phyloP scores from a whole-genome alignment of 495 filamentous ascomycete species.

The Penicillium odoratum region DNA sequence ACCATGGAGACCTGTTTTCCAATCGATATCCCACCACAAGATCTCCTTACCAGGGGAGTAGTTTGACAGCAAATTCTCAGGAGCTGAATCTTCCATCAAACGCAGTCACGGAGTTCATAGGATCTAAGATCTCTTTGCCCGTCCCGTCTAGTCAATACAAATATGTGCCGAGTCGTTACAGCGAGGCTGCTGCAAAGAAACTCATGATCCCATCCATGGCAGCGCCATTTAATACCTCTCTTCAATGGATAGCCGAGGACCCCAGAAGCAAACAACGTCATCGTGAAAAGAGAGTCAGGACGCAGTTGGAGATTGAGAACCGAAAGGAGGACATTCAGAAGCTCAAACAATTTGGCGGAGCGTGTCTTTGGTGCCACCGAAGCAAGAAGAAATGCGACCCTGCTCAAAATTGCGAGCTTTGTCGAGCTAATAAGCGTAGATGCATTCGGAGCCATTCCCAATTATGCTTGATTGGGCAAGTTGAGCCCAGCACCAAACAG shows the following conservation, averaged over 20 bases:
- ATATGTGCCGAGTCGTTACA: not conserved
- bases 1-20: not conserved
- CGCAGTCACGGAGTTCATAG: not conserved
- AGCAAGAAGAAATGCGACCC: constrained; percentile 31
- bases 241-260: not conserved
- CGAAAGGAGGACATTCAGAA: constrained; percentile 15
- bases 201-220: not conserved
- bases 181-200: not conserved
- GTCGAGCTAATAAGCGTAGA: constrained; percentile 7
- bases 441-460: constrained; percentile 23
- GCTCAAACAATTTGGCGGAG: constrained; percentile 26
- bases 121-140: not conserved
- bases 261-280: not conserved
- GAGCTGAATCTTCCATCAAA: not conserved
- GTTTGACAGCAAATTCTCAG: not conserved
- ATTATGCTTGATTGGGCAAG: constrained; percentile 11
- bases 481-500: not conserved
- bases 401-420: constrained; percentile 17
- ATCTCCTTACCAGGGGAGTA: not conserved
- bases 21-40: not conserved
- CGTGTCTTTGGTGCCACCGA: constrained; percentile 29
- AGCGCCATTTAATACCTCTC: not conserved
- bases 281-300: not conserved
- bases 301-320: constrained; percentile 12
- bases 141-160: not conserved